A percentile compares a stretch with the other conserved stretches of the same genome.
Evolutionary conservation across 1,284 basidiomycete species (phyloP).

Genomic region (Ustilago cynodontis): DNA sequence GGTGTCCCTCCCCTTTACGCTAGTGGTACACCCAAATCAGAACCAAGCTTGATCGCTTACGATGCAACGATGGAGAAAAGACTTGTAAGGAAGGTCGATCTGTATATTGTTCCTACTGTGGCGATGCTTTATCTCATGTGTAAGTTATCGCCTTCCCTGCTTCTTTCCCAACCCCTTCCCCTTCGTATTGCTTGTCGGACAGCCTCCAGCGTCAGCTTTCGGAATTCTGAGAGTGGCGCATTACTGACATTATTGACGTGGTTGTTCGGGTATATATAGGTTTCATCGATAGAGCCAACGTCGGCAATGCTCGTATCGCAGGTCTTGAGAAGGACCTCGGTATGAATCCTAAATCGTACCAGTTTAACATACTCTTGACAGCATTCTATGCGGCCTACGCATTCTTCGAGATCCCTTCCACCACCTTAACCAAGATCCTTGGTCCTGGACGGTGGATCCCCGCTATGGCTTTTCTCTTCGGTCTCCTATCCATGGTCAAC

Average conservation of each 20-base stretch:
- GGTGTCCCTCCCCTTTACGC: slow-evolving; percentile 24
- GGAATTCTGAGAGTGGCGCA: no score
- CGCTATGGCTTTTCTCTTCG: slow-evolving; percentile 56
- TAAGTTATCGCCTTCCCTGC: not conserved
- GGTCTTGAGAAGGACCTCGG: slow-evolving; percentile 57
- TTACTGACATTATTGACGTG: not conserved
- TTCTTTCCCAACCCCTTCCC: no score
- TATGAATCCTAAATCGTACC: slow-evolving; percentile 50
- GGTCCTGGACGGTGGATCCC: slow-evolving; percentile 70
- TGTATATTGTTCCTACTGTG: slow-evolving; percentile 57
- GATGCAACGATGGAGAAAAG: slow-evolving; percentile 44
- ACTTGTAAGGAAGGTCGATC: slow-evolving; percentile 62
- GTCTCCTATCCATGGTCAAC: slow-evolving; percentile 43
- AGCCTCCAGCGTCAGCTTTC: no score
- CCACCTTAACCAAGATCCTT: slow-evolving; percentile 74
- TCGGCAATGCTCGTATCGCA: slow-evolving; percentile 63
- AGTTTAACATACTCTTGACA: slow-evolving; percentile 63
- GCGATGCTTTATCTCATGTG: slow-evolving; percentile 50
- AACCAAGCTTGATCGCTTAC: slow-evolving; percentile 71
- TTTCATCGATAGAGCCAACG: slow-evolving; percentile 48
- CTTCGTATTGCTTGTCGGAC: no score
- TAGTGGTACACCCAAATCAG: slow-evolving; percentile 15
- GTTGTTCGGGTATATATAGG: not conserved
- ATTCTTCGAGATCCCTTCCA: slow-evolving; percentile 74
- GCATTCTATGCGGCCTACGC: slow-evolving; percentile 54